Conservation (phyloP, 495 filamentous ascomycete species). For the Penicillium egyptiacum region DNA sequence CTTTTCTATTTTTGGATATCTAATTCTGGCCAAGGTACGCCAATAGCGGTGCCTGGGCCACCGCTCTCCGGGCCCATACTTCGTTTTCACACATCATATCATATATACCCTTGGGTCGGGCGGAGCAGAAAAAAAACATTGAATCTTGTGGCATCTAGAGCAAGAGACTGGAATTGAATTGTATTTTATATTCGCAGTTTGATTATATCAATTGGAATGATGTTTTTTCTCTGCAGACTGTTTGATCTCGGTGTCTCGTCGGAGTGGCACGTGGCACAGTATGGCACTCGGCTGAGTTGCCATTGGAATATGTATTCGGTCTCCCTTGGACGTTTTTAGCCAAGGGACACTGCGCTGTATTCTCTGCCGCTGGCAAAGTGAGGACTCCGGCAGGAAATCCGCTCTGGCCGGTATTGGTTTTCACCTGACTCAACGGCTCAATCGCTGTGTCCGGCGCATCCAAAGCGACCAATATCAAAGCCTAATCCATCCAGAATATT, state of each 20-base stretch:
- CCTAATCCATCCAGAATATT: neutral
- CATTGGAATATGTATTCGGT: neutral
- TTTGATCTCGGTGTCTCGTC: conserved; percentile 1
- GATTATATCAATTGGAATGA: conserved; percentile 13
- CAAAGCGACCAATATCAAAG: neutral
- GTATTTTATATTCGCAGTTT: conserved; percentile 23
- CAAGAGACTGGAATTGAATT: conserved; percentile 24
- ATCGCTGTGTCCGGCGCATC: neutral
- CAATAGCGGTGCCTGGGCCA: conserved; percentile 7
- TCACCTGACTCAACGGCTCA: neutral
- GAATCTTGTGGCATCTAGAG: conserved; percentile 24
- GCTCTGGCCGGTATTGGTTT: neutral
- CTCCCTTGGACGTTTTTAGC: neutral
- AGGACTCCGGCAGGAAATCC: neutral
- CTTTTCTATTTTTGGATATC: conserved; percentile 24
- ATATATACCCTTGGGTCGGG: conserved; percentile 40
- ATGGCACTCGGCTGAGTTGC: neutral
- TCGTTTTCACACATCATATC: conserved; percentile 29
- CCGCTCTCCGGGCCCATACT: conserved; percentile 13
- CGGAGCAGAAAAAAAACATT: conserved; percentile 26
- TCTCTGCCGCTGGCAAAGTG: neutral
- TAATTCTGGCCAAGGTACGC: conserved; percentile 14
- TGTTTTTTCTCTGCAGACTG: conserved; percentile 7
- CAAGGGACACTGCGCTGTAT: neutral
- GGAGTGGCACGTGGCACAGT: neutral